These are phyloP conservation scores for Gynochthodes officinalis DNA, from an alignment of 257 asterid species.

Conservation along the genomic window DNA sequence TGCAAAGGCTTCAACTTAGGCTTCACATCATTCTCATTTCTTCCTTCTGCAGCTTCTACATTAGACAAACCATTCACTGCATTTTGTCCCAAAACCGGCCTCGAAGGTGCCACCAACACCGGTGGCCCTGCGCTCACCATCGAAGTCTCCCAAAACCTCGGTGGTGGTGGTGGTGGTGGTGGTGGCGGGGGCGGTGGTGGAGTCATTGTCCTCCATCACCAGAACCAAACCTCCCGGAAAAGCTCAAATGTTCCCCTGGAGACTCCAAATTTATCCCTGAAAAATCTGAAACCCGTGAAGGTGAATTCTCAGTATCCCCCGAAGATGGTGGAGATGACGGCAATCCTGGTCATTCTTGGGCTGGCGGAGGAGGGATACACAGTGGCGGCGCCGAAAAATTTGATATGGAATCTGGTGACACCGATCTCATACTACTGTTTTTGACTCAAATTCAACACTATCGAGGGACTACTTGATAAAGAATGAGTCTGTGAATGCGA, in stretches of 20 bases:
- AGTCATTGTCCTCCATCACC: conserved; percentile 12
- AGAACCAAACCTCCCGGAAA: conserved; percentile 13
- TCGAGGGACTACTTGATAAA: no score
- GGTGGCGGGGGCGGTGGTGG: no score
- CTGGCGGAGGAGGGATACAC: conserved; percentile 51
- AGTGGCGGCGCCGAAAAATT: conserved; percentile 53
- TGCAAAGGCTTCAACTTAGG: conserved; percentile 74
- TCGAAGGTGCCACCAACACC: conserved; percentile 50
- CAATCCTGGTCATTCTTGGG: conserved; percentile 34
- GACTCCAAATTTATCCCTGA: no score
- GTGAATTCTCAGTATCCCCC: conserved; percentile 44
- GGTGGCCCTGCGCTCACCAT: conserved; percentile 48
- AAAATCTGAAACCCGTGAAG: no score
- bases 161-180: conserved; percentile 46
- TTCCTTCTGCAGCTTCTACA: conserved; percentile 14
- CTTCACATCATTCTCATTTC: conserved; percentile 41
- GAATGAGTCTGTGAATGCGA: no score
- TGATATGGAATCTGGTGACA: no score
- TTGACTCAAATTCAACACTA: no score
- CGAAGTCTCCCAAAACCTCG: conserved; percentile 47
- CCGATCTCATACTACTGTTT: no score
- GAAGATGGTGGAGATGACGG: conserved; percentile 55
- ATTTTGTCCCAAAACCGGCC: conserved; percentile 28
- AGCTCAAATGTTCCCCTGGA: conserved; percentile 14
- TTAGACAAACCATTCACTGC: conserved; percentile 10